Conservation (phyloP, 2,329 filamentous ascomycete genomes). For the Cryphonectria radicalis region DNA sequence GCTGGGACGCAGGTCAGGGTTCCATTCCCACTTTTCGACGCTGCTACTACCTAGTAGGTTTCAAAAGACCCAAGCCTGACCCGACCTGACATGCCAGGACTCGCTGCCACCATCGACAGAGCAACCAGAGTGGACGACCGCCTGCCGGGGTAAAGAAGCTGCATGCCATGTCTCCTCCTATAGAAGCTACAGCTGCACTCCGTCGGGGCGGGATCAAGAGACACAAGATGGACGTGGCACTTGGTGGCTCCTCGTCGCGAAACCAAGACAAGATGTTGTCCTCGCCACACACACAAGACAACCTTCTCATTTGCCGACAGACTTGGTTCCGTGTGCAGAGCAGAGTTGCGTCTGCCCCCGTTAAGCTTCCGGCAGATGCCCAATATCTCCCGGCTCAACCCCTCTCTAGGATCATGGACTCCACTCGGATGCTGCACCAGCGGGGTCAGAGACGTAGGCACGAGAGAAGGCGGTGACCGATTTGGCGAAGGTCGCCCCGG, state of each 20-base stretch:
- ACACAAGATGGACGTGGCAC: neutral
- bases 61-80: neutral
- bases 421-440: conserved; percentile 1
- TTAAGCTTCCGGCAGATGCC: neutral
- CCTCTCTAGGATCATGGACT: neutral
- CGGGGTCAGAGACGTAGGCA: conserved; percentile 1
- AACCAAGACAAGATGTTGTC: neutral
- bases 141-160: neutral
- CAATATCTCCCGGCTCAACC: neutral
- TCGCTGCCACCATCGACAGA: neutral
- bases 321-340: neutral
- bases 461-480: conserved; percentile 18
- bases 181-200: neutral
- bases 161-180: neutral
- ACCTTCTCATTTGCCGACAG: neutral
- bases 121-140: neutral
- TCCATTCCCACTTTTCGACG: conserved; percentile 8
- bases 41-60: neutral
- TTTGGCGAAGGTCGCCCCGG: neutral
- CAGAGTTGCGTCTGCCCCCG: neutral
- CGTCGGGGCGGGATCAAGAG: neutral
- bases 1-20: neutral
- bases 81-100: neutral
- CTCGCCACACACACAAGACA: neutral
- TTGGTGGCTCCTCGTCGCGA: neutral